Percentiles rank a stretch among this genome's conserved stretches.
Evolutionary conservation across 805 yeast species (phyloP).

Genomic region (Naumovozyma castellii): DNA sequence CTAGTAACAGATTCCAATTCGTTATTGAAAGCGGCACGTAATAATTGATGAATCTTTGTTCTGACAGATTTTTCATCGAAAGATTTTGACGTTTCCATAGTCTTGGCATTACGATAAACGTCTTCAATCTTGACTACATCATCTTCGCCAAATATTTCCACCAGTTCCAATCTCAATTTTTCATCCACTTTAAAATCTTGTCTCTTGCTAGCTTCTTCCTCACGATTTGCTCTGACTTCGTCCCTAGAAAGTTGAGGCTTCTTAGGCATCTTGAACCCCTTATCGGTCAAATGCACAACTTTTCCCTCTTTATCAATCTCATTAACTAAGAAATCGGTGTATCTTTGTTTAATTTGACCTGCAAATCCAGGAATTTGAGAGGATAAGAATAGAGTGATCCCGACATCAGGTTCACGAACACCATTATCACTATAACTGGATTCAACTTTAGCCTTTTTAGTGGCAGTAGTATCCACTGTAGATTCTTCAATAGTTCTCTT

Average conservation of each 20-base stretch:
- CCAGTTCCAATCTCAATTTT: constrained; percentile 40
- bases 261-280: constrained; percentile 54
- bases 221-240: constrained; percentile 31
- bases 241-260: constrained; percentile 36
- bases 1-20: constrained; percentile 75
- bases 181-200: constrained; percentile 36
- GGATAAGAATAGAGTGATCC: constrained; percentile 65
- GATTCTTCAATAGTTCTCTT: constrained; percentile 12
- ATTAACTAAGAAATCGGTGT: constrained; percentile 88
- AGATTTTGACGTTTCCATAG: constrained; percentile 45
- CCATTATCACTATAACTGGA: constrained; percentile 26
- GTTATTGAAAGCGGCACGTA: constrained; percentile 65
- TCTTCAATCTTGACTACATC: constrained; percentile 49
- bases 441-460: constrained; percentile 11
- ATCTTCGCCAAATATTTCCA: constrained; percentile 47
- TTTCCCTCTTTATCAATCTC: constrained; percentile 64
- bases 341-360: constrained; percentile 79
- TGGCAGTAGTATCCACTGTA: constrained; percentile 1
- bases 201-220: constrained; percentile 24
- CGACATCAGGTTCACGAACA: constrained; percentile 71
- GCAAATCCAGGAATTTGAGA: constrained; percentile 50
- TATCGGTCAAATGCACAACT: constrained; percentile 67
- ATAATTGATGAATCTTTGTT: constrained; percentile 65
- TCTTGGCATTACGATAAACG: constrained; percentile 45
- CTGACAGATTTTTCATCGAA: constrained; percentile 66